Evolutionary conservation across 164 flowering plant genomes (phyloP), one percentile per base, ranked within the genome.

Genomic region (Piper betle): DNA sequence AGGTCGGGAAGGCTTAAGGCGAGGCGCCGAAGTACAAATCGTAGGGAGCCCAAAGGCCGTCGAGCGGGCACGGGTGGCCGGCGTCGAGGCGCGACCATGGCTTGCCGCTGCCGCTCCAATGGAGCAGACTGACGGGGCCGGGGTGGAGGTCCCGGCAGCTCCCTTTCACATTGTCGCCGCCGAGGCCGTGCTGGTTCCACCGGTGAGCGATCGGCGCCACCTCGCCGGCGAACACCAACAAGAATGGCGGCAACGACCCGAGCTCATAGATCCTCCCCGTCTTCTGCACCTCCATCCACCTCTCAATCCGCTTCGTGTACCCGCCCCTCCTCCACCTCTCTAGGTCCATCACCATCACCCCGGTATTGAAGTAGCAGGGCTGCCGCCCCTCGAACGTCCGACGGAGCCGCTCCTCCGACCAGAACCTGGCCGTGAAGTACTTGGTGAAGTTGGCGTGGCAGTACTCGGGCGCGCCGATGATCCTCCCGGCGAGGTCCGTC

Each of bases 61-160:
- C 99, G 39, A 90, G 76, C 0, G 97, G 99, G 64, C 99, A 93
- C 12, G 95, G 75, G 38, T 64, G 73, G 66, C 77, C 76, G 16
- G 83, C 64, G 77, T 86, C 97, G 38, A 93, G 81, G 60, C 99
- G 64, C 42, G 82, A 63, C 99, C 99, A 93, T 0, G 99, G 99
- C 82, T 93, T 90, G 52, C 99, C 99, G 68, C 82, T 75, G 20
- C 99, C 99, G 64, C 95, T 86, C 98, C 98, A 92, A 75, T 88
- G 98, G 46, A 92, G 74, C 4, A 92, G 75, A 64, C 95, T 87
- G 37, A 90, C 93, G 40, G 97, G 97, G 59, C 99, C 99, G 0
- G 88, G 77, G 55, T 93, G 99, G 3, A 90, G 78, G 63, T 88
- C 84, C 15, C 99, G 77, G 69, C 99, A 93, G 71, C 96, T 90